Evolutionary conservation across 257 asterid species (phyloP), one percentile per base, ranked within the genome.

Genomic region (Leonotis leonurus): DNA sequence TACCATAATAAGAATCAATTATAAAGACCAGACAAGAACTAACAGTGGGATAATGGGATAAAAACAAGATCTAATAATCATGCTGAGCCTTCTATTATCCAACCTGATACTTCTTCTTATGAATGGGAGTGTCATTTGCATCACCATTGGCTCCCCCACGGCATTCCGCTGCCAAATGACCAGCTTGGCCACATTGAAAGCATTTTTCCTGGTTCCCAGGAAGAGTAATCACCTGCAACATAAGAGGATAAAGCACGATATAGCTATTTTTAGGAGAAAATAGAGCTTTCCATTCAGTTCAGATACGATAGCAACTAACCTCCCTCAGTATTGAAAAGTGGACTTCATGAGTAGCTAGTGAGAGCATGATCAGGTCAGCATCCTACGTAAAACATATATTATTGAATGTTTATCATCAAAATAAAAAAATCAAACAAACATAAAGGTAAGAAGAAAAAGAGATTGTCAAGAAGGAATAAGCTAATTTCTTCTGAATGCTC

Each of bases 301-400:
- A 53, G 65, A 61, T 66, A 49, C 59, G 41, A 45, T 16, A 61
- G 65, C 62, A 29, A 73, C 95, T 54, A 21, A 92, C 99, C 97
- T 92, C 99, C 81, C 99, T 85, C 78, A 92, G 64, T 69, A 92
- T 86, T 44, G 93, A 86, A 83, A 92, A 92, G 72, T 89, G 94
- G 53, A 92, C 81, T 82, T 92, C 97, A 77, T 92, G 97, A 29
- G 99, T 92, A 71, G 99, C 97, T 36, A 92, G 80, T 70, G 99
- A 70, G 36, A 92, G 84, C 97, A 92, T 92, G 77, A 92, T 92
- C 74, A 89, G 85, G 80, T 92, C 96, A 0, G 99, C 99, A 62
- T 92, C 99, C 96, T 89, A 77, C 55, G 37, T 49, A 55, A 26
- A 52, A 44, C 53, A 68, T 53, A 67, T 50, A 56, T 70, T 60